Base-by-base conservation (phyloP, 495 filamentous ascomycete species). In the Talaromyces trachyspermus region DNA sequence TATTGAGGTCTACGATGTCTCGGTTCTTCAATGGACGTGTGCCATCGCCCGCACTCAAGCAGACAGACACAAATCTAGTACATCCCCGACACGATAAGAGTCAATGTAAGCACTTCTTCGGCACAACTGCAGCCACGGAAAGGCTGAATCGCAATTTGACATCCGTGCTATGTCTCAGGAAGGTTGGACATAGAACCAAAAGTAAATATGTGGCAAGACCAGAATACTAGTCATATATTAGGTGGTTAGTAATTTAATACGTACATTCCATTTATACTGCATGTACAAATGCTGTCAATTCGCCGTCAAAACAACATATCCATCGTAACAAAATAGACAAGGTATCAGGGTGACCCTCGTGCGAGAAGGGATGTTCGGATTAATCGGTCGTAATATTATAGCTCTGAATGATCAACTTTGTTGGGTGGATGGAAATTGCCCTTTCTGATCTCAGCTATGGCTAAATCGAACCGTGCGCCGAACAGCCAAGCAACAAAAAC, bases 71-170 rank as follows among this genome's bases (percentile, higher is more conserved):
- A 67, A 58, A 69, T 72, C 69, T 71, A 72, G 69, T 72, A 72
- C 69, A 48, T 69, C 68, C 60, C 66, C 65, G 69, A 62, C 50
- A 24, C 44, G 41, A 48, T 49, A 62, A 48, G 59, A 42, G 53
- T 71, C 54, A 37, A 75, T 84, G 63, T 84, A 62, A 82, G 80
- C 80, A 84, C 80, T 74, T 81, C 79, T 83, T 90, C 86, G 89
- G 89, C 89, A 88, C 89, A 90, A 88, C 81, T 72, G 69, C 80
- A 88, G 86, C 78, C 86, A 95, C 85, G 65, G 71, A 75, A 69
- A 56, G 74, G 73, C 83, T 75, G 79, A 74, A 84, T 87, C 88
- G 89, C 80, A 95, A 95, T 94, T 95, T 95, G 89, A 95, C 89
- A 95, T 94, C 86, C 83, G 87, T 95, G 89, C 89, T 90, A 63